Base-by-base conservation (phyloP, 208 protist genomes). In the Wallacemonas sp. region DNA sequence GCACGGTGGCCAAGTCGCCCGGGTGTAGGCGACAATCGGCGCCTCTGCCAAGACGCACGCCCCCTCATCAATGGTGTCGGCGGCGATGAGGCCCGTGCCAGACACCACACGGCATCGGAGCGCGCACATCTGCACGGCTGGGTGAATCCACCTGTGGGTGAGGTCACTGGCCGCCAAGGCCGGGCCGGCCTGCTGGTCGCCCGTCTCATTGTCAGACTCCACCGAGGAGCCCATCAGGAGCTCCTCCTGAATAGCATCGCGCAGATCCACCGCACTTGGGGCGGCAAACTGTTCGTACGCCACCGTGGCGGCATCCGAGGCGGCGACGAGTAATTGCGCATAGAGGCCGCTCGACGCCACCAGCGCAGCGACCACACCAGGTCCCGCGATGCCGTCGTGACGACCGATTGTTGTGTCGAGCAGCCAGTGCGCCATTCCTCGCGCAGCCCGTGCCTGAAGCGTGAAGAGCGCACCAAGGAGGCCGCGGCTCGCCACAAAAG, bases 11-110 rank as follows among this genome's bases (percentile, higher is more conserved):
- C n/a, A 10, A 0, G 32, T 18, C 18, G 14, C 45, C 36, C 46
- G 49, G 25, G 57, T 39, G 16, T 57, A 3, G 0, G 49, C 20
- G 20, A 39, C 16, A 8, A 74, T 26, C 14, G 46, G 57, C 11
- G n/a, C 22, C 55, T 89, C 84, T 2, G 61, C 67, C 1, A 76
- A 18, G 23, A 89, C 67, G 4, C 78, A 67, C 48, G 62, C 65
- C 14, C 79, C 84, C 49, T 81, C 84, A 23, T 42, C n/a, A 31
- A 89, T 70, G 0, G 62, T 12, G 5, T 28, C 59, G 12, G 62
- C 74, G 7, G 84, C 70, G 20, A 86, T 59, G 20, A 89, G 45
- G 1, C 84, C 84, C 2, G 62, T 50, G 12, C 84, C 84, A 8
- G 77, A 67, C 1, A 71, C 59, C n/a, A 77, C 48, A 44, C 66